Base-by-base conservation (phyloP, 352 stramenopile species). In the Phytophthora fragariaefolia region DNA sequence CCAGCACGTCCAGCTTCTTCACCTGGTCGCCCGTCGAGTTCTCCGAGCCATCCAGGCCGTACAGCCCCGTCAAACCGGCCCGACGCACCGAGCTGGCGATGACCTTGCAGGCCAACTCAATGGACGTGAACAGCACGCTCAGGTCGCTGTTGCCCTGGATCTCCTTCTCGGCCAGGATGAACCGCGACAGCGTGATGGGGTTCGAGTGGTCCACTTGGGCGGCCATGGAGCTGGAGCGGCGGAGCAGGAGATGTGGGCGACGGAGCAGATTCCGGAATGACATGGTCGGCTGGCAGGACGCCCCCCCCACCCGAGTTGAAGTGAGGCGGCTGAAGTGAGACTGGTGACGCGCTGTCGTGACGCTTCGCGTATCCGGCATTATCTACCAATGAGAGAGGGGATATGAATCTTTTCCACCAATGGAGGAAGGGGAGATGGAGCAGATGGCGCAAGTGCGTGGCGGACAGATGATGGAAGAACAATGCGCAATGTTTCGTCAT, bases 1-100 rank as follows among this genome's bases (percentile, higher is more conserved):
- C 90, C 62, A 99, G 86, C 43, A 99, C 79, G 80, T 99, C 97
- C 27, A 99, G 91, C 79, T 99, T 99, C 87, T 99, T 99, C 46
- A 99, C 96, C 63, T 98, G 93, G 74, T 99, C 98, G 38, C 98
- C 97, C 6, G 97, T 99, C 20, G 92, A 87, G 84, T 99, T 99
- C 59, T 97, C 85, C 73, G 97, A 97, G 58, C 97, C 97, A n/a
- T 98, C 96, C 9, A 99, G 85, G 26, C 97, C 97, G 73, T 99
- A 99, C 20, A 94, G 77, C 2, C 90, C 86, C 50, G 85, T 92
- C 34, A 96, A 71, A 71, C 97, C 96, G 6, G 97, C 97, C 73
- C 98, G 97, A 71, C 97, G 91, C 52, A 99, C 97, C 27, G 97
- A 92, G 43, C 95, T 97, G 47, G 97, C 93, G 70, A 99, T 99